phyloP scores from a whole-genome alignment of 805 yeast genomes.

The Nakazawaea holstii region DNA sequence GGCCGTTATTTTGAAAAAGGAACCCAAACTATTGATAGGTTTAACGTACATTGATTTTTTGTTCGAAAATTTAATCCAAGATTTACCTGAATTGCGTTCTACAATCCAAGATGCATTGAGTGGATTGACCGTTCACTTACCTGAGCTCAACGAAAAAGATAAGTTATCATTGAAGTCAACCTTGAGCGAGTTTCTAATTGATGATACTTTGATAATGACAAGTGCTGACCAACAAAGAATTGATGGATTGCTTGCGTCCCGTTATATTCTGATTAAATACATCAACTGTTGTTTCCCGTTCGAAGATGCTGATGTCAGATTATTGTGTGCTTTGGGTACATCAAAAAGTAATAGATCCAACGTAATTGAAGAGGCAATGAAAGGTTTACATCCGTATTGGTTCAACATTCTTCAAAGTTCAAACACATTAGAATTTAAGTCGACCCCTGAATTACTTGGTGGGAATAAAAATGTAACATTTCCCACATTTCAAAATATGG shows the following conservation, averaged over 20 bases:
- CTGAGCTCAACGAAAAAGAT: constrained; percentile 29
- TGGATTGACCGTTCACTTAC: constrained; percentile 45
- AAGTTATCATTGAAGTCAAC: constrained; percentile 36
- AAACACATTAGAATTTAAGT: constrained; percentile 34
- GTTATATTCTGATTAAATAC: constrained; percentile 62
- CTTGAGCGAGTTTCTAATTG: constrained; percentile 30
- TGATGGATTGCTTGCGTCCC: constrained; percentile 40
- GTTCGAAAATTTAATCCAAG: constrained; percentile 65
- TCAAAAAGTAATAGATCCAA: constrained; percentile 57
- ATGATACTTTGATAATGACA: constrained; percentile 18
- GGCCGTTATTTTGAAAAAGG: constrained; percentile 53
- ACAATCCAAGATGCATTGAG: constrained; percentile 71
- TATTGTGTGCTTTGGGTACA: constrained; percentile 63
- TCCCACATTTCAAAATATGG: constrained; percentile 46
- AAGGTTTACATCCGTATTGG: constrained; percentile 84
- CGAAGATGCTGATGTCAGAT: constrained; percentile 59
- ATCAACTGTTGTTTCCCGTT: constrained; percentile 63
- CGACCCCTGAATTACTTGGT: constrained; percentile 41
- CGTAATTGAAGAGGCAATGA: constrained; percentile 70
- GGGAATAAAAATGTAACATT: constrained; percentile 31
- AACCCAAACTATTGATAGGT: constrained; percentile 37
- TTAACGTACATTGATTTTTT: constrained; percentile 56
- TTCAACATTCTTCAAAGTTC: constrained; percentile 48
- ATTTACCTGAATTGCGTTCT: constrained; percentile 53
- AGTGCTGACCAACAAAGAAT: constrained; percentile 18